These are phyloP conservation scores for Geoglossum glabrum DNA, from an alignment of 495 filamentous ascomycete genomes.

Conservation along the genomic window DNA sequence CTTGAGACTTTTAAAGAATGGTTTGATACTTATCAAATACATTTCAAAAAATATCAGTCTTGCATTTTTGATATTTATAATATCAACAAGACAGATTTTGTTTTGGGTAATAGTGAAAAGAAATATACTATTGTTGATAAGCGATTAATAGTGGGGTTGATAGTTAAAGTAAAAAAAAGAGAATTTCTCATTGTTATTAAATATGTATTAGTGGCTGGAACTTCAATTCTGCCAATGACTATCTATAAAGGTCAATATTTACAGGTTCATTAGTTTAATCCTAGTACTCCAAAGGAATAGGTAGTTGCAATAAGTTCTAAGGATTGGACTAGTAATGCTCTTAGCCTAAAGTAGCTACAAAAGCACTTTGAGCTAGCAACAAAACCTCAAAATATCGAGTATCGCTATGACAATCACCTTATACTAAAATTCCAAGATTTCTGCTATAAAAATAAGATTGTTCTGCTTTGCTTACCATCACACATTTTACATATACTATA, in stretches of 20 bases:
- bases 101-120: background rate
- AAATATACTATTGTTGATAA: background rate
- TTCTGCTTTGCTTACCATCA: background rate
- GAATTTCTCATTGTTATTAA: background rate
- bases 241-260: background rate
- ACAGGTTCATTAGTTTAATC: background rate
- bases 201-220: background rate
- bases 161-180: background rate
- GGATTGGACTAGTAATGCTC: background rate
- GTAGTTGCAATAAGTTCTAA: background rate
- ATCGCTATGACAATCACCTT: background rate
- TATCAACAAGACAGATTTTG: background rate
- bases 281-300: background rate
- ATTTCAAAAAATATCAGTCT: too few species aligned
- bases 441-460: background rate
- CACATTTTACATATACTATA: background rate
- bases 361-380: background rate
- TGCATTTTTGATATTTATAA: too few species aligned
- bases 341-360: background rate
- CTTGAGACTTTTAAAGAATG: background rate
- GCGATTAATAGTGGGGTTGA: background rate
- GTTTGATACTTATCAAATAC: background rate
- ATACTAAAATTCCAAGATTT: background rate
- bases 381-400: background rate
- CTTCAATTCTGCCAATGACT: background rate